Conservation (phyloP, 768 basidiomycete genomes). For the Mycena amicta region DNA sequence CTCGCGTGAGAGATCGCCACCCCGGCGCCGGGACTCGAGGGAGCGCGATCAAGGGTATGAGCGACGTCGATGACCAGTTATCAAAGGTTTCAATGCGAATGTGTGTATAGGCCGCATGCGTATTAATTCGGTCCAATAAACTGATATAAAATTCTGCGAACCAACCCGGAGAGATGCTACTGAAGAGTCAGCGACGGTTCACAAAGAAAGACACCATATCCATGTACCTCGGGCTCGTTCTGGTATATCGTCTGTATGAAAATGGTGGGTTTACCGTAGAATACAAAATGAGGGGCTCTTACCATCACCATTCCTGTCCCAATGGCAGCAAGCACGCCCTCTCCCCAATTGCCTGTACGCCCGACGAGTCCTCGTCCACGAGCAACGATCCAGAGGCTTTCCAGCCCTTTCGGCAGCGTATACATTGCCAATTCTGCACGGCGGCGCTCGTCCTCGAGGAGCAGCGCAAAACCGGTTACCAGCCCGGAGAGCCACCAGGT, state of each 20-base stretch:
- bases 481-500: slow-evolving; percentile 79
- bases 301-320: slow-evolving; percentile 43
- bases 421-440: slow-evolving; percentile 93
- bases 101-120: too few relatives aligned
- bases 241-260: slow-evolving; percentile 73
- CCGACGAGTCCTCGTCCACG: slow-evolving; percentile 77
- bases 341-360: slow-evolving; percentile 69
- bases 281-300: slow-evolving; percentile 27
- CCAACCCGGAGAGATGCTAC: slow-evolving; percentile 76
- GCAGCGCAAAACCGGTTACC: slow-evolving; percentile 72
- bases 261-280: background rate
- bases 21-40: slow-evolving; percentile 14
- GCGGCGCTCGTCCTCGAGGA: slow-evolving; percentile 87
- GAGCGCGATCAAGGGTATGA: slow-evolving; percentile 26
- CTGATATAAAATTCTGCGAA: slow-evolving; percentile 81
- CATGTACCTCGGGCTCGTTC: slow-evolving; percentile 23
- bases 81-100: too few relatives aligned
- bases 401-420: slow-evolving; percentile 84
- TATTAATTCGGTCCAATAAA: slow-evolving; percentile 86
- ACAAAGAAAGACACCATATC: slow-evolving; percentile 34
- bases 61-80: slow-evolving; percentile 23
- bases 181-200: slow-evolving; percentile 51
- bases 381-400: slow-evolving; percentile 86
- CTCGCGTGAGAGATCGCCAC: slow-evolving; percentile 17
- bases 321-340: slow-evolving; percentile 31